These are phyloP conservation scores for Aspergillus egyptiacus DNA, from an alignment of 495 filamentous ascomycete species.

Conservation along the genomic window DNA sequence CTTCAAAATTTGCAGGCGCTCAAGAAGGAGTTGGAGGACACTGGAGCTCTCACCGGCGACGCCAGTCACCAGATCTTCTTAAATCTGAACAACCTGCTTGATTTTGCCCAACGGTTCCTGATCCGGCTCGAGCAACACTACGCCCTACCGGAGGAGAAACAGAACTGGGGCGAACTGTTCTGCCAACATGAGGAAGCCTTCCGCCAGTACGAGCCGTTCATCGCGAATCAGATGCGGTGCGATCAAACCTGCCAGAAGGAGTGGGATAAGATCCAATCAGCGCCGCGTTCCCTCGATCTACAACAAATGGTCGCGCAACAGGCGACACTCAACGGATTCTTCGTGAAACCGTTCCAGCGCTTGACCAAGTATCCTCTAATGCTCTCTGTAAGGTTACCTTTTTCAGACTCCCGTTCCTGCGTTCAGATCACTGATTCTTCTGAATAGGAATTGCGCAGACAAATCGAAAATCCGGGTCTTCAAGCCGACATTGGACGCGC, in stretches of 20 bases:
- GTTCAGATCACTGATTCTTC: conserved; percentile 1
- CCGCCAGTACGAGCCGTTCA: conserved; percentile 89
- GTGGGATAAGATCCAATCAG: conserved; percentile 50
- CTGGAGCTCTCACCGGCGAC: conserved; percentile 82
- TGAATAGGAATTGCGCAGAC: conserved; percentile 74
- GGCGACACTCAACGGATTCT: conserved; percentile 70
- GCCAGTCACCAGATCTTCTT: conserved; percentile 91
- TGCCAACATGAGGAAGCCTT: conserved; percentile 73
- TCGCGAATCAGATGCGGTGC: conserved; percentile 73
- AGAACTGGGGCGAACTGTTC: conserved; percentile 91
- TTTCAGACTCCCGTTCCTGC: background rate
- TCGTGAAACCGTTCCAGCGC: conserved; percentile 94
- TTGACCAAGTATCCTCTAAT: conserved; percentile 91
- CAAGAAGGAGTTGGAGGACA: conserved; percentile 83
- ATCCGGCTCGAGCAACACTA: conserved; percentile 96
- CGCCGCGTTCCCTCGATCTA: conserved; percentile 50
- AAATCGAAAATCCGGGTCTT: conserved; percentile 63
- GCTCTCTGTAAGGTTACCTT: conserved; percentile 57
- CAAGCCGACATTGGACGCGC: conserved; percentile 63
- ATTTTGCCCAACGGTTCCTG: conserved; percentile 90
- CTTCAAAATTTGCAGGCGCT: conserved; percentile 88
- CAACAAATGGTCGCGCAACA: conserved; percentile 58
- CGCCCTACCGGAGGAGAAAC: conserved; percentile 63
- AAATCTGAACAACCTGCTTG: conserved; percentile 87
- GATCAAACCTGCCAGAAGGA: conserved; percentile 43